Conservation (phyloP, 345 rosid genomes). For the Alliaria petiolata region DNA sequence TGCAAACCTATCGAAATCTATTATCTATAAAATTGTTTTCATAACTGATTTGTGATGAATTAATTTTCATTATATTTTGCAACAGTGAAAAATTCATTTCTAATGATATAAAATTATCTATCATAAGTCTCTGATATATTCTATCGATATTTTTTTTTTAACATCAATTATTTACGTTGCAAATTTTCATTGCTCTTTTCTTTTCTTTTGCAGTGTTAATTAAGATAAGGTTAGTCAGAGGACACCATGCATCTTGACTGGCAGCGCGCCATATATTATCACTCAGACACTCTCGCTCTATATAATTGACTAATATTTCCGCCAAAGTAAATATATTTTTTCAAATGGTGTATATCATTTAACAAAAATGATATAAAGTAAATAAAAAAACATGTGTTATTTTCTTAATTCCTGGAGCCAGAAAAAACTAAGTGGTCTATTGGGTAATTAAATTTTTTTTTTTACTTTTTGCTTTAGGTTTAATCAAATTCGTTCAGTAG, state of each 20-base stretch:
- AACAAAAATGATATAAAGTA: no score
- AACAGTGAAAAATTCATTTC: neutral
- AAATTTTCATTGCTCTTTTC: neutral
- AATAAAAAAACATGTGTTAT: no score
- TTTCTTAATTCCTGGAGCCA: no score
- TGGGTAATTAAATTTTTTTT: neutral
- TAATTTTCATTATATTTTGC: neutral
- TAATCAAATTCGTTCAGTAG: constrained; percentile 7
- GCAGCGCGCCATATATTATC: neutral
- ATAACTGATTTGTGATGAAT: neutral
- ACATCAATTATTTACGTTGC: neutral
- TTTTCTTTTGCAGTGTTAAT: neutral
- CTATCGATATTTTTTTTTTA: neutral
- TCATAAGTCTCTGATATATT: neutral
- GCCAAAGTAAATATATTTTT: neutral
- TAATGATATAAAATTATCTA: neutral
- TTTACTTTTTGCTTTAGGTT: neutral
- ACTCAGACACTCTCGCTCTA: neutral
- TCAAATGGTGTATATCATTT: neutral
- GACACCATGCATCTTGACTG: neutral
- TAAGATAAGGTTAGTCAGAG: neutral
- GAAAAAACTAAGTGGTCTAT: neutral
- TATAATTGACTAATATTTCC: neutral
- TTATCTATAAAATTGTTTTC: neutral
- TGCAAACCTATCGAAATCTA: no score